Base-by-base conservation (phyloP, 2,329 filamentous ascomycete species). In the Endocalyx cinctus region DNA sequence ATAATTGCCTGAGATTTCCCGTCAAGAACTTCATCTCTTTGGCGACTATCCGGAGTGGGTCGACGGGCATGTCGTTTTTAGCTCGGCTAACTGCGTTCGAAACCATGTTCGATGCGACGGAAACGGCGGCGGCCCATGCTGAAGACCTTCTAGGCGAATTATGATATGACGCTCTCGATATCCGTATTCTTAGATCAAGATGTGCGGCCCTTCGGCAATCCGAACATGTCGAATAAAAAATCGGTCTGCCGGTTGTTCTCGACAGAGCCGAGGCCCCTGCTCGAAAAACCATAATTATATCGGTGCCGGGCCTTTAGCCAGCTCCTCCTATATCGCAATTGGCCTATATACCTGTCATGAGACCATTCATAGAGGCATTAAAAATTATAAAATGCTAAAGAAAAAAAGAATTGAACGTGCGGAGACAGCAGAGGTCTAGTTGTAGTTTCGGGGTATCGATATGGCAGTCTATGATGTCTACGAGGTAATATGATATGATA, bases 21-120 rank as follows among this genome's bases (percentile, higher is more conserved):
- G 86, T 95, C 54, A 97, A 67, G 51, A 89, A 94, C 63, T 94
- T 92, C 81, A 98, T 87, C 70, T 97, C 90, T 65, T 95, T 94
- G 42, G 87, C 90, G 20, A 97, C 89, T 20, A 87, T 84, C 42
- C 86, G 79, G 53, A 97, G 74, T 20, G 90, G 90, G 59, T 97
- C 90, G 52, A 95, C 77, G 41, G 80, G 77, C 65, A 94, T 78
- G 38, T 77, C 74, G 47, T 79, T 77, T 42, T 75, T 69, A 35
- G 77, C 69, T 47, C 76, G 70, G 47, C 75, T 74, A 41, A 82
- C 70, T 27, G 76, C 77, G 55, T 82, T 83, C 47, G 73, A 74
- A 46, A 88, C 81, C 39, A 88, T 74, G 58, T 82, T 82, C 46
- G 84, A 73, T 23, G 79, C 78, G 12, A 82, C 77, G 16, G 77